Conservation (phyloP, 1,284 basidiomycete species). For the Melampsora occidentalis region DNA sequence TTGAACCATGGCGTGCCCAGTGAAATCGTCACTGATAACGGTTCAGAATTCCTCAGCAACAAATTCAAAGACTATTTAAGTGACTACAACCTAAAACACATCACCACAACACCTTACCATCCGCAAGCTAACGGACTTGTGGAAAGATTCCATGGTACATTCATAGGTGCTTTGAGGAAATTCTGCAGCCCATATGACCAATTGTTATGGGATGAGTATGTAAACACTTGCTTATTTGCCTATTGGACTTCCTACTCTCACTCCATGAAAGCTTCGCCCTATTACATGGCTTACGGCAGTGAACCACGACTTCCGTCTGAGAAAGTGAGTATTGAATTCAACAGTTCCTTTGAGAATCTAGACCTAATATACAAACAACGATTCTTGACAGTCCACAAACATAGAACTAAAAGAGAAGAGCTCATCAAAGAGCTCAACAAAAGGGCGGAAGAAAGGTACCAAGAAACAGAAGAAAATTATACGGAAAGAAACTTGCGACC, state of each 20-base stretch:
- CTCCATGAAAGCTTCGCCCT: slow-evolving; percentile 6
- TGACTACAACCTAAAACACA: slow-evolving; percentile 10
- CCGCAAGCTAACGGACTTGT: slow-evolving; percentile 26
- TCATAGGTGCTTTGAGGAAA: background rate
- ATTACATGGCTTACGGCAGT: slow-evolving; percentile 13
- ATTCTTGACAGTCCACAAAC: background rate
- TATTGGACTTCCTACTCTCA: background rate
- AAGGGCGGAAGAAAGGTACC: background rate
- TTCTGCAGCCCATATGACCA: slow-evolving; percentile 12
- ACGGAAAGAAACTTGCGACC: too few relatives aligned
- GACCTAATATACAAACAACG: background rate
- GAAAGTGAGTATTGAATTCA: too few relatives aligned
- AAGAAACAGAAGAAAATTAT: background rate
- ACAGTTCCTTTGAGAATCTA: background rate
- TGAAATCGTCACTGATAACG: slow-evolving; percentile 19
- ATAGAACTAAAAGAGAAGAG: background rate
- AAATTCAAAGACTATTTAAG: background rate
- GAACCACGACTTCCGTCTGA: background rate
- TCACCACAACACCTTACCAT: slow-evolving; percentile 6
- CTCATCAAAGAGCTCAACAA: background rate
- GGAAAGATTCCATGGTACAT: slow-evolving; percentile 27
- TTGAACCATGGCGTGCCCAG: slow-evolving; percentile 16
- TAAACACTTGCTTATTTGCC: slow-evolving; percentile 13
- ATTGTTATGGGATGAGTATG: too few relatives aligned
- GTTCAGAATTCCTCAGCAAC: background rate